A percentile compares a stretch with the other conserved stretches of the same genome.
Conservation (phyloP, 257 asterid species). For the Solanum clarkiae region DNA sequence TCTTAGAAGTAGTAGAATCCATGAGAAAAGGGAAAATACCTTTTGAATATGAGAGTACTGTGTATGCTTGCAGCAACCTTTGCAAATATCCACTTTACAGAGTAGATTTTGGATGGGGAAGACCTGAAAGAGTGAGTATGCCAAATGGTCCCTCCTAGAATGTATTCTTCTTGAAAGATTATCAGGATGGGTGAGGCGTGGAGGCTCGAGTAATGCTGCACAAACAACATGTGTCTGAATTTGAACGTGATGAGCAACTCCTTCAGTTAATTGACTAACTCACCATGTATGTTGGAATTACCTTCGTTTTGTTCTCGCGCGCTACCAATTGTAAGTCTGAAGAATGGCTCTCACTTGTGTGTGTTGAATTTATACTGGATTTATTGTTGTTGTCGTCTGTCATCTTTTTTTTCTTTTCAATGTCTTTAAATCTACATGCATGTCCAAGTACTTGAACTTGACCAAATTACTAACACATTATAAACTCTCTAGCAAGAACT, state of each 20-base stretch:
- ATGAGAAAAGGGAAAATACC: not conserved
- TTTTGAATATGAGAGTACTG: not conserved
- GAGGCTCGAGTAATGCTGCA: not conserved
- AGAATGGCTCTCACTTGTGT: no score
- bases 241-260: not conserved
- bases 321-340: no score
- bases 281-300: no score
- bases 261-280: not conserved
- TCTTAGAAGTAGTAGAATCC: not conserved
- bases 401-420: no score
- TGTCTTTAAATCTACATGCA: no score
- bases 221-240: not conserved
- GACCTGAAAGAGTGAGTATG: not conserved
- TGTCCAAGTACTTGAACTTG: no score
- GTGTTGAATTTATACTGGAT: no score
- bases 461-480: no score
- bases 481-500: no score
- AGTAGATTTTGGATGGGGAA: not conserved
- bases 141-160: not conserved
- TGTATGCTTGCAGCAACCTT: not conserved
- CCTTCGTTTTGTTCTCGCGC: no score
- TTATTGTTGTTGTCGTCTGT: no score
- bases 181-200: not conserved
- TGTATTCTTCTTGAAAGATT: not conserved
- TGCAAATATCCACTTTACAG: not conserved